Percentiles rank a stretch among this genome's conserved stretches.
phyloP scores from a whole-genome alignment of 805 yeast genomes.

The Pachysolen tannophilus region DNA sequence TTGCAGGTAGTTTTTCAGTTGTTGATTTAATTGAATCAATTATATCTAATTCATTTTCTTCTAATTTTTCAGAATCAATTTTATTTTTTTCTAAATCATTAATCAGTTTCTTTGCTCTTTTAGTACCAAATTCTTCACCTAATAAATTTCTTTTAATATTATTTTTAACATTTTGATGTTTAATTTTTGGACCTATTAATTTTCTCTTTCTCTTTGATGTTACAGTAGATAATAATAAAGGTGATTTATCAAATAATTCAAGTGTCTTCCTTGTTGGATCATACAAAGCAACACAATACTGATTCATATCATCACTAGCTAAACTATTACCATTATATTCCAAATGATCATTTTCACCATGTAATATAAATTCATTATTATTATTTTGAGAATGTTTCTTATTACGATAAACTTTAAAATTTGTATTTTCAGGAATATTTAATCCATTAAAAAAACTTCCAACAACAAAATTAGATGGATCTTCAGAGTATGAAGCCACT shows the following conservation, averaged over 20 bases:
- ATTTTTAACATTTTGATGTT: conserved; percentile 42
- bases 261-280: conserved; percentile 60
- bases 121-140: conserved; percentile 97
- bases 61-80: conserved; percentile 77
- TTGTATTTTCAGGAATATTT: conserved; percentile 46
- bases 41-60: conserved; percentile 68
- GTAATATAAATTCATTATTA: conserved; percentile 41
- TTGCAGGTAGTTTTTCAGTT: conserved; percentile 69
- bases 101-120: conserved; percentile 89
- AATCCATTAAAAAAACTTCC: conserved; percentile 81
- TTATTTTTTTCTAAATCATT: conserved; percentile 72
- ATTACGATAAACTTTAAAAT: conserved; percentile 56
- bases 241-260: conserved; percentile 53
- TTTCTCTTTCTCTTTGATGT: conserved; percentile 52
- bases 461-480: conserved; percentile 41
- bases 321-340: conserved; percentile 59
- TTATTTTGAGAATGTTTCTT: conserved; percentile 25
- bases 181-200: conserved; percentile 52
- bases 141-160: conserved; percentile 68
- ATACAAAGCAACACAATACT: conserved; percentile 70
- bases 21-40: conserved; percentile 68
- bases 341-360: conserved; percentile 69
- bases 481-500: conserved; percentile 30
- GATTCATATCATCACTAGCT: conserved; percentile 26
- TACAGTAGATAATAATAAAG: conserved; percentile 55